Conservation (phyloP, 1,284 basidiomycete genomes). For the Fistulina hepatica region DNA sequence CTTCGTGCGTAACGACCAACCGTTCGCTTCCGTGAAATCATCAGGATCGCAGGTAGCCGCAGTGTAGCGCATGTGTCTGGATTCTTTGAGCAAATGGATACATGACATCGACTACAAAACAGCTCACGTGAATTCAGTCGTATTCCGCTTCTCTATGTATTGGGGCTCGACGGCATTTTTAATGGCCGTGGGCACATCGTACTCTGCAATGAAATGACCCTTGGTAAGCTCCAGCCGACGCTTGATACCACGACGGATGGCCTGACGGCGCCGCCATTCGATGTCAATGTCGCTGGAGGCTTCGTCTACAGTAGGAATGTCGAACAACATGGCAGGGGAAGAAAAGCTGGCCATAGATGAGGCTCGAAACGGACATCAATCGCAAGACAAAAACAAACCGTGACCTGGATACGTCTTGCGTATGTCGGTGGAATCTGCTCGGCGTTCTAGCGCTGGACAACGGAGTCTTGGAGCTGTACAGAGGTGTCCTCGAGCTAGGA, state of each 20-base stretch:
- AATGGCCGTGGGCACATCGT: conserved; percentile 71
- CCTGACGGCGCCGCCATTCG: conserved; percentile 55
- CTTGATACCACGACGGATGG: conserved; percentile 65
- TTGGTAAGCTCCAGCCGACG: conserved; percentile 77
- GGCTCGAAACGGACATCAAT: too few species aligned
- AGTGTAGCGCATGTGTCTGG: conserved; percentile 74
- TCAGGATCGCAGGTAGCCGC: conserved; percentile 93
- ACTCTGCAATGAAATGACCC: conserved; percentile 77
- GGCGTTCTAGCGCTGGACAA: too few species aligned
- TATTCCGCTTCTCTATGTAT: conserved; percentile 46
- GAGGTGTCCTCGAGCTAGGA: too few species aligned
- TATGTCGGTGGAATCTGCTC: too few species aligned
- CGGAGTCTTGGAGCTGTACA: too few species aligned
- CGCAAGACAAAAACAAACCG: too few species aligned
- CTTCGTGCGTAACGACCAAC: conserved; percentile 76
- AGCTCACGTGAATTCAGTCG: conserved; percentile 64
- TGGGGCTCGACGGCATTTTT: conserved; percentile 69
- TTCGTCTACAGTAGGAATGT: too few species aligned
- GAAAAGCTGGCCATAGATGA: too few species aligned
- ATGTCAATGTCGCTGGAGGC: too few species aligned
- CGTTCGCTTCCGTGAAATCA: conserved; percentile 76
- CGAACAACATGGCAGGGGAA: too few species aligned
- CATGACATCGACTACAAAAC: conserved; percentile 4
- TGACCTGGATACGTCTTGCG: too few species aligned
- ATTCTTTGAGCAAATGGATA: conserved; percentile 1